phyloP scores from a whole-genome alignment of 208 protist genomes.

The Crithidia brevicula region DNA sequence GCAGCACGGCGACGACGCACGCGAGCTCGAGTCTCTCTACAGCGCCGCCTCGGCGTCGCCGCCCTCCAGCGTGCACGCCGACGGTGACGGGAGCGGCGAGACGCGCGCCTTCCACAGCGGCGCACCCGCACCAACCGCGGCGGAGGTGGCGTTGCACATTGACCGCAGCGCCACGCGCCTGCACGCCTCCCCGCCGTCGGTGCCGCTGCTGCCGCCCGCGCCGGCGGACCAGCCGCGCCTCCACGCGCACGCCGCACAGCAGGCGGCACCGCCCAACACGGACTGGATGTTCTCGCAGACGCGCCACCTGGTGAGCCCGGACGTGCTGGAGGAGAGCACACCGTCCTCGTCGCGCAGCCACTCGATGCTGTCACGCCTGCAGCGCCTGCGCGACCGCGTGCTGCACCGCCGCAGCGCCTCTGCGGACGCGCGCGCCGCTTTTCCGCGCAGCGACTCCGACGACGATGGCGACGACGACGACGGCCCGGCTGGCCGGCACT shows the following conservation, averaged over 20 bases:
- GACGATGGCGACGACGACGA: not conserved
- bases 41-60: not conserved
- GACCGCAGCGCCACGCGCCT: not conserved
- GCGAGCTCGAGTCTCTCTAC: constrained; percentile 2
- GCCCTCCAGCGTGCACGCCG: not conserved
- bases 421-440: not conserved
- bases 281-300: constrained; percentile 21
- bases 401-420: constrained; percentile 2
- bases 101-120: not conserved
- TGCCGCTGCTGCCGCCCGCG: not conserved
- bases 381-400: constrained; percentile 20
- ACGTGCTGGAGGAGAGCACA: constrained; percentile 18
- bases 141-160: too few relatives aligned
- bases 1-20: constrained; percentile 1
- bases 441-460: constrained; percentile 14
- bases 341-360: not conserved
- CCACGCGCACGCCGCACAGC: not conserved
- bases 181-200: not conserved
- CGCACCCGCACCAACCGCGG: not conserved
- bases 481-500: not conserved
- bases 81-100: not conserved
- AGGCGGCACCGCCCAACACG: not conserved
- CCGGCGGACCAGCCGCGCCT: not conserved
- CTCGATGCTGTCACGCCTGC: constrained; percentile 1
- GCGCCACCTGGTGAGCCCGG: constrained; percentile 13